These are phyloP conservation scores for Sedum album DNA, from an alignment of 164 flowering plant genomes.

Conservation along the genomic window DNA sequence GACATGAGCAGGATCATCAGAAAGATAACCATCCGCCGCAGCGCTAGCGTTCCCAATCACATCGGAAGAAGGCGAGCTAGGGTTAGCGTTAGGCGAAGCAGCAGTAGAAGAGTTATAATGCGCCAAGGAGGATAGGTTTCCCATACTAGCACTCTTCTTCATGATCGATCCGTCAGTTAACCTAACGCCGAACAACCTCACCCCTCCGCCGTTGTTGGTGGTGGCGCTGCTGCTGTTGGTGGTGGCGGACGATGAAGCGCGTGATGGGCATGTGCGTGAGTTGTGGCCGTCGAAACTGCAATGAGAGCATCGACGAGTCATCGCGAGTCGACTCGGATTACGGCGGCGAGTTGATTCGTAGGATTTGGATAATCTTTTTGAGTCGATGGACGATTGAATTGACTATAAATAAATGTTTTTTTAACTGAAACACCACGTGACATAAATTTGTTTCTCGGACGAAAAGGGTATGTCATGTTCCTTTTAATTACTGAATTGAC, in stretches of 20 bases:
- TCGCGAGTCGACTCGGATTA: constrained; percentile 11
- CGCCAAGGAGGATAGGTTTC: constrained; percentile 52
- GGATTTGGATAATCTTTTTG: background rate
- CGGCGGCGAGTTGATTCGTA: background rate
- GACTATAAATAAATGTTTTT: too few species aligned
- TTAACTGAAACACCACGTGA: background rate
- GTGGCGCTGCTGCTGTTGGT: constrained; percentile 11
- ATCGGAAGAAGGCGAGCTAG: constrained; percentile 18
- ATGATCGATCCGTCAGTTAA: constrained; percentile 71
- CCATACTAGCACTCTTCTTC: constrained; percentile 94
- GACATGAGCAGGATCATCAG: constrained; percentile 68
- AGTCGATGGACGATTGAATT: background rate
- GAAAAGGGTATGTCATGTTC: too few species aligned
- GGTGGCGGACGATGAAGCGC: constrained; percentile 15
- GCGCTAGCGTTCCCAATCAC: constrained; percentile 22
- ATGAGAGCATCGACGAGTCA: constrained; percentile 92
- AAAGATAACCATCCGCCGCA: constrained; percentile 39
- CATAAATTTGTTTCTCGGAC: too few species aligned
- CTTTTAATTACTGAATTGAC: too few species aligned
- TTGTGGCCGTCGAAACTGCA: constrained; percentile 91
- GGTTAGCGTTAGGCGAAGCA: constrained; percentile 9
- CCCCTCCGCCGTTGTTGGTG: constrained; percentile 18
- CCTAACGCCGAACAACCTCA: constrained; percentile 79
- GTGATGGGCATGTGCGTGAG: constrained; percentile 74
- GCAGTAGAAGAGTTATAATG: constrained; percentile 32